These are phyloP conservation scores for Metarhizium robertsii DNA, from an alignment of 2,329 filamentous ascomycete genomes.

Conservation along the genomic window DNA sequence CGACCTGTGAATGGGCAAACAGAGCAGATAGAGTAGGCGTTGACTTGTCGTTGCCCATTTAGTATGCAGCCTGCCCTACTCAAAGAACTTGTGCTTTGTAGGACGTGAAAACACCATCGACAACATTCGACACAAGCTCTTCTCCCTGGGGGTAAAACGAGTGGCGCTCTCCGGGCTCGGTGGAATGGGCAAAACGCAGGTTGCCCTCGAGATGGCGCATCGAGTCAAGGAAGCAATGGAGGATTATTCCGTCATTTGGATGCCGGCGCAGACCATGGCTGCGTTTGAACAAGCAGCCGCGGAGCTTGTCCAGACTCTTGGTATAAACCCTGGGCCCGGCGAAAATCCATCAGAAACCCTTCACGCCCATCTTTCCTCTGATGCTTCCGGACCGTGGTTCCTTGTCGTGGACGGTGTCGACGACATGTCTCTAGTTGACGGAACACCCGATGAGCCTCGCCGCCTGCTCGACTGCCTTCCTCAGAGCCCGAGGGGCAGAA, in stretches of 20 bases:
- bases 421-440: constrained; percentile 19
- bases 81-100: neutral
- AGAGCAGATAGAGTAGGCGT: neutral
- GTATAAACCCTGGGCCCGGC: constrained; percentile 18
- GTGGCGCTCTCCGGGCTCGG: constrained; percentile 25
- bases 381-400: constrained; percentile 14
- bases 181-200: constrained; percentile 29
- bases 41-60: neutral
- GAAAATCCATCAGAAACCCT: constrained; percentile 52
- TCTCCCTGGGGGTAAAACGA: neutral
- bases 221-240: constrained; percentile 23
- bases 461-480: constrained; percentile 13
- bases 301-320: constrained; percentile 26
- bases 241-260: constrained; percentile 32
- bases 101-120: neutral
- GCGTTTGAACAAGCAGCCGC: constrained; percentile 26
- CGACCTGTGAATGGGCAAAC: neutral
- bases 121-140: neutral
- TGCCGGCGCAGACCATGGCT: constrained; percentile 26
- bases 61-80: neutral
- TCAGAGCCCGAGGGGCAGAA: constrained; percentile 16
- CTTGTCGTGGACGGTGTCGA: constrained; percentile 25
- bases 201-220: constrained; percentile 29
- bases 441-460: constrained; percentile 1
- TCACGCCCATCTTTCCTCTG: constrained; percentile 21